These are phyloP conservation scores for Flaveria trinervia DNA, from an alignment of 129 eudicot species.

Conservation along the genomic window DNA sequence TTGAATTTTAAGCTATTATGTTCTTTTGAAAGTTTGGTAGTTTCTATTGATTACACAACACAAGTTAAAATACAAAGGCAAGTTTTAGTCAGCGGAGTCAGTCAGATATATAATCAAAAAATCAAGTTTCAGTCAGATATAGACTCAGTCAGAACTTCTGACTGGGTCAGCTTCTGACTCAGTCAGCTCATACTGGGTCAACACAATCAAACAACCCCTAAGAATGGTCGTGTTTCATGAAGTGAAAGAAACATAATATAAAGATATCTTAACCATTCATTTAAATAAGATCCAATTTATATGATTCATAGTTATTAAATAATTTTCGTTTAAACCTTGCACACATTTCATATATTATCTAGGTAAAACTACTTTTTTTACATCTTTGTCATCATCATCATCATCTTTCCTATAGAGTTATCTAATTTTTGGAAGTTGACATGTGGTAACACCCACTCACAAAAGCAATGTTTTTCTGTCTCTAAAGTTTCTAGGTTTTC, in stretches of 20 bases:
- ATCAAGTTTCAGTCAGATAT: too few species aligned
- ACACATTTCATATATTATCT: neutral
- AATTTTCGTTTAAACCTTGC: neutral
- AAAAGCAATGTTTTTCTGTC: conserved; percentile 15
- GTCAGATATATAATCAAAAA: too few species aligned
- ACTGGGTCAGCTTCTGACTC: too few species aligned
- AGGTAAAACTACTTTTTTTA: neutral
- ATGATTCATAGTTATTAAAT: neutral
- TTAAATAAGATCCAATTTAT: neutral
- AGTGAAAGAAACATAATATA: neutral
- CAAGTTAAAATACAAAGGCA: too few species aligned
- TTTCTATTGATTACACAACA: too few species aligned
- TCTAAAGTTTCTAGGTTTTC: conserved; percentile 6
- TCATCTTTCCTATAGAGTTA: neutral
- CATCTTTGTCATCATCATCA: conserved; percentile 6
- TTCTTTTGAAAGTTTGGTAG: too few species aligned
- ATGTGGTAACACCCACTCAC: conserved; percentile 12
- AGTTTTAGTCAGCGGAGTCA: too few species aligned
- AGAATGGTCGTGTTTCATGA: neutral
- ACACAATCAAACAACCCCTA: too few species aligned
- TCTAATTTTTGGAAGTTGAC: conserved; percentile 14
- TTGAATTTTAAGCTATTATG: too few species aligned
- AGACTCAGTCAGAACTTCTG: too few species aligned
- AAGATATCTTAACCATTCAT: neutral
- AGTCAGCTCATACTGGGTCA: too few species aligned